Conservation (phyloP, 805 yeast species). For the Kuraishia piskuri region DNA sequence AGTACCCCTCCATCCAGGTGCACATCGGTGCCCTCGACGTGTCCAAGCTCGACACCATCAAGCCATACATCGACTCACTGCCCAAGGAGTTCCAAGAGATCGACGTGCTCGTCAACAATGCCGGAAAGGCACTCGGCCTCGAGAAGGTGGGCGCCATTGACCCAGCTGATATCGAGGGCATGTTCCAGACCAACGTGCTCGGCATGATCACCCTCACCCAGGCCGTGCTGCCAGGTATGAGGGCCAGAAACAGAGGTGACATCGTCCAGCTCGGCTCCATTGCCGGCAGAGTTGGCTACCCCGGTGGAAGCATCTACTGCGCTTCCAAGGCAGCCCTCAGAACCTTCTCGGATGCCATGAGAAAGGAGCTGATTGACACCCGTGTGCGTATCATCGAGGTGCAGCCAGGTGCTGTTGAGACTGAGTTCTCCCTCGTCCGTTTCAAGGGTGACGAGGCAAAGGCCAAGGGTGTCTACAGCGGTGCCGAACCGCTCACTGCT, state of each 20-base stretch:
- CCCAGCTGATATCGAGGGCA: conserved; percentile 55
- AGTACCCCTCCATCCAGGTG: conserved; percentile 27
- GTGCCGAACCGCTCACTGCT: conserved; percentile 62
- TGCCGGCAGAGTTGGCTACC: conserved; percentile 75
- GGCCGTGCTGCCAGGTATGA: conserved; percentile 62
- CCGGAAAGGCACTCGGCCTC: conserved; percentile 74
- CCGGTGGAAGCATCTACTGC: conserved; percentile 73
- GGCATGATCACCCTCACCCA: conserved; percentile 84
- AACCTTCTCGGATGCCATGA: conserved; percentile 59
- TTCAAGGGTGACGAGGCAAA: conserved; percentile 51
- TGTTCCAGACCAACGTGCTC: conserved; percentile 82
- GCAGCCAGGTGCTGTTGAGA: conserved; percentile 75
- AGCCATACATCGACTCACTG: conserved; percentile 30
- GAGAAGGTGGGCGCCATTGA: conserved; percentile 67
- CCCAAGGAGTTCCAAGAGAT: conserved; percentile 45
- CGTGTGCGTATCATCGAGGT: conserved; percentile 62
- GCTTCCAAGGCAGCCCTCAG: conserved; percentile 68
- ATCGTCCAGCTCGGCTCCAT: conserved; percentile 70
- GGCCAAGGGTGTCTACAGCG: conserved; percentile 60
- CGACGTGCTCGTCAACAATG: conserved; percentile 64
- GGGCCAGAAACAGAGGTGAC: conserved; percentile 61
- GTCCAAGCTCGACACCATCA: conserved; percentile 35
- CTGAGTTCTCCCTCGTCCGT: conserved; percentile 62
- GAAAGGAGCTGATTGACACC: conserved; percentile 45
- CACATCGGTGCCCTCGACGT: conserved; percentile 28